Base-by-base conservation (phyloP, 805 yeast genomes). In the Wickerhamiella alocasiicola region DNA sequence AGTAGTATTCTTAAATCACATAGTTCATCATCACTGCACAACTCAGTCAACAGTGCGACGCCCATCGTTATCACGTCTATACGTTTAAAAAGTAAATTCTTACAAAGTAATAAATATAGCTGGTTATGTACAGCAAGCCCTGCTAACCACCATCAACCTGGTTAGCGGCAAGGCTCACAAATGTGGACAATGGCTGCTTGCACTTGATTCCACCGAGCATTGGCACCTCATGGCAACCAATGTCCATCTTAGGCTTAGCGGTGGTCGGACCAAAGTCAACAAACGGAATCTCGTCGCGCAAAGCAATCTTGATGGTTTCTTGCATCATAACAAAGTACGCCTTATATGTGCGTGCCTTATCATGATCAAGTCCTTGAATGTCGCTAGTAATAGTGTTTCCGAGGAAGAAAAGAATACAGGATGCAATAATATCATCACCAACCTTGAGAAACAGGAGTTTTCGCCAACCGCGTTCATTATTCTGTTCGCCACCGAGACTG, bases 291-390 rank as follows among this genome's bases (percentile, higher is more conserved):
- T 62, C 61, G 41, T 61, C 65, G 32, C 50, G 51, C 38, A 65
- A 45, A 0, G 68, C 70, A 13, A 64, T 63, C 17, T 53, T 51
- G 19, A 65, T 64, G n/a, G 65, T 64, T 31, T 62, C 59, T 49
- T 65, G 68, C 70, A 65, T 65, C 70, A 66, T 66, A 16, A 65
- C 70, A 50, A 65, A 65, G 44, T 65, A 65, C 3, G 68, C 68
- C 44, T 63, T 65, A 46, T 60, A 61, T 32, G 60, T 51, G 23
- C 65, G 56, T 9, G 63, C 63, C 17, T 44, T 46, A 15, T 64
- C 68, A 36, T 64, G 65, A 38, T 66, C 62, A 16, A 65, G 51
- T 4, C 70, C 70, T 47, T 65, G 70, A 9, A 65, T 52, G 45
- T 65, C 70, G 5, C 67, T 61, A 2, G 70, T 65, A 31, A 65